Conservation (phyloP, 2,329 filamentous ascomycete species). For the Cryphonectria naterciae region DNA sequence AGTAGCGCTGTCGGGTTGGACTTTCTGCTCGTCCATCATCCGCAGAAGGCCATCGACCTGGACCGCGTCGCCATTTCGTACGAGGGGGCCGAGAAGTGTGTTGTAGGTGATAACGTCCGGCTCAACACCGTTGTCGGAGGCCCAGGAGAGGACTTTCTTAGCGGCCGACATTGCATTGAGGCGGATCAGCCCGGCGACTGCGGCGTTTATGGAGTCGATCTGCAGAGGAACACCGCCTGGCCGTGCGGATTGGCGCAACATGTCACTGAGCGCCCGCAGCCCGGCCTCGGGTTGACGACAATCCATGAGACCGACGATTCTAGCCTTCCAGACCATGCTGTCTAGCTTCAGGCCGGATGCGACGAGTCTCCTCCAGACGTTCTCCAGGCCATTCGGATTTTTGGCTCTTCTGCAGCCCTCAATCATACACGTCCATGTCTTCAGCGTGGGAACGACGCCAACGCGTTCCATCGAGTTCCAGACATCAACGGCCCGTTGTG, state of each 20-base stretch:
- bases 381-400: slow-evolving; percentile 63
- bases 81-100: slow-evolving; percentile 64
- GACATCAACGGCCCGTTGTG: slow-evolving; percentile 38
- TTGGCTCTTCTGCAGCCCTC: slow-evolving; percentile 66
- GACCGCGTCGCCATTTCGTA: slow-evolving; percentile 52
- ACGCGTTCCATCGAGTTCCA: slow-evolving; percentile 49
- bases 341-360: slow-evolving; percentile 64
- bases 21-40: slow-evolving; percentile 59
- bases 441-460: slow-evolving; percentile 61
- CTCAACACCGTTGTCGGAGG: slow-evolving; percentile 56
- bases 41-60: slow-evolving; percentile 58
- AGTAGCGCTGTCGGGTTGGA: slow-evolving; percentile 68
- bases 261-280: slow-evolving; percentile 67
- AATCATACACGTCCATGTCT: slow-evolving; percentile 75
- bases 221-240: slow-evolving; percentile 35
- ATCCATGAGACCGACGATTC: slow-evolving; percentile 68
- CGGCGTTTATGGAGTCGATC: slow-evolving; percentile 70
- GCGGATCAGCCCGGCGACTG: slow-evolving; percentile 64
- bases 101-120: slow-evolving; percentile 69
- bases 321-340: slow-evolving; percentile 68
- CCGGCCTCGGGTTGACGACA: slow-evolving; percentile 57
- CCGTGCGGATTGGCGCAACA: slow-evolving; percentile 52
- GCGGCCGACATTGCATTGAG: slow-evolving; percentile 53
- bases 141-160: slow-evolving; percentile 62
- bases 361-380: slow-evolving; percentile 69